Evolutionary conservation across 371 early-diverging fungal species (phyloP), one percentile per base, ranked within the genome.

Genomic region (Coemansia sp.): DNA sequence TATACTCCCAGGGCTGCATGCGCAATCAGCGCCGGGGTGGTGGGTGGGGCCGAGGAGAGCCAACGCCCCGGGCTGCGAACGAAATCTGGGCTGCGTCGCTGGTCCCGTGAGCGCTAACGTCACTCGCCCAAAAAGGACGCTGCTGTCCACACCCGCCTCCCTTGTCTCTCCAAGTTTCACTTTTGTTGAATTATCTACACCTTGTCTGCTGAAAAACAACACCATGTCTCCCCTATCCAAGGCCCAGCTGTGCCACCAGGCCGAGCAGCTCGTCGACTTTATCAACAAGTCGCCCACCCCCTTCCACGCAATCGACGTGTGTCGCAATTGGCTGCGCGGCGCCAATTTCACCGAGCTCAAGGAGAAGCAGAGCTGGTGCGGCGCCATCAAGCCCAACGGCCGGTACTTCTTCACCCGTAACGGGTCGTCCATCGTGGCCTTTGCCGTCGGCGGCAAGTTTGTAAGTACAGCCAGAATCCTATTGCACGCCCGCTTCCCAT

Each of bases 341-440:
- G 87, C 88, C 42, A 92, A 94, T 0, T 98, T 92, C 80, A 69
- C 83, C 60, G 90, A 92, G 80, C 83, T 97, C 62, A 88, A 86
- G 64, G 97, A 98, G 77, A 85, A 87, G 55, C 90, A 90, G 54
- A 82, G 77, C 77, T 97, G 96, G 94, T 76, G 81, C 16, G 82
- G 80, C 40, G 83, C 83, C 16, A 72, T 95, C 65, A 72, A 85
- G 69, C 85, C 83, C 49, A 84, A 84, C 70, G 95, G 97, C 40
- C 90, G 90, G 62, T 97, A 96, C 83, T 98, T 85, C 67, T 94
- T 94, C 77, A 97, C 97, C n/a, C 86, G 96, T 60, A 96, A 97
- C 80, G 87, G 86, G 42, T 89, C 90, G 14, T 86, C 92, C 9
- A 84, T 99, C 46, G 87, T 97, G 54, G 97, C 97, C 4, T 97